Percentiles rank a stretch among this genome's conserved stretches.
Evolutionary conservation across 805 yeast genomes (phyloP).

Genomic region (Kuraishia ogatae): DNA sequence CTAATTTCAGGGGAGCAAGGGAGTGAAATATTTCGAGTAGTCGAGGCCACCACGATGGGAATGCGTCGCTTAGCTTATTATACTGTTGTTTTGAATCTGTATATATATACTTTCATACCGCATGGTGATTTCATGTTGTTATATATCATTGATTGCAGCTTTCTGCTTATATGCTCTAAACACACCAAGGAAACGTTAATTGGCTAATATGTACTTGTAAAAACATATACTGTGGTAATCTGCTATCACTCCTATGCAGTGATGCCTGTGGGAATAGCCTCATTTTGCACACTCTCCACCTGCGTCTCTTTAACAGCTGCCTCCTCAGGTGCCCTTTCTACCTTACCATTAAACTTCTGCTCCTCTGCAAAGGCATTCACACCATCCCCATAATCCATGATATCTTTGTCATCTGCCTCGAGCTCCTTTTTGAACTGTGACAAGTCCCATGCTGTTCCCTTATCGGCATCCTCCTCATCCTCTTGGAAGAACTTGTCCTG

Average conservation of each 20-base stretch:
- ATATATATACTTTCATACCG: too few species aligned
- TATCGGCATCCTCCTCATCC: slow-evolving; percentile 37
- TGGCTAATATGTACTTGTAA: neutral
- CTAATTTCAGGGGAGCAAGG: neutral
- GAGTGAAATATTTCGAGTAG: neutral
- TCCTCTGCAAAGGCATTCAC: slow-evolving; percentile 25
- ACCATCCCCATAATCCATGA: slow-evolving; percentile 75
- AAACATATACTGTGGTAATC: neutral
- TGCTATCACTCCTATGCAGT: neutral
- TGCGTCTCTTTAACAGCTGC: neutral
- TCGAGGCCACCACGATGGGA: too few species aligned
- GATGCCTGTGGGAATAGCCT: neutral
- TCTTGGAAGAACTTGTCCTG: slow-evolving; percentile 46
- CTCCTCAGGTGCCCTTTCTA: neutral
- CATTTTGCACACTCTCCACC: neutral
- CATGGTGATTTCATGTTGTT: neutral
- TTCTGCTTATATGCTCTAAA: neutral
- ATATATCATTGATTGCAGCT: too few species aligned
- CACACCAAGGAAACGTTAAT: neutral
- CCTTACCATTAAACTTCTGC: slow-evolving; percentile 3
- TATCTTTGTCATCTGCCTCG: slow-evolving; percentile 39
- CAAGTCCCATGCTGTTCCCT: slow-evolving; percentile 47
- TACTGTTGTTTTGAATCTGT: too few species aligned
- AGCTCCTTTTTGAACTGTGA: slow-evolving; percentile 45
- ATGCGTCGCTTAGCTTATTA: neutral